Base-by-base conservation (phyloP, 2,329 filamentous ascomycete genomes). In the Colletotrichum zoysiae region DNA sequence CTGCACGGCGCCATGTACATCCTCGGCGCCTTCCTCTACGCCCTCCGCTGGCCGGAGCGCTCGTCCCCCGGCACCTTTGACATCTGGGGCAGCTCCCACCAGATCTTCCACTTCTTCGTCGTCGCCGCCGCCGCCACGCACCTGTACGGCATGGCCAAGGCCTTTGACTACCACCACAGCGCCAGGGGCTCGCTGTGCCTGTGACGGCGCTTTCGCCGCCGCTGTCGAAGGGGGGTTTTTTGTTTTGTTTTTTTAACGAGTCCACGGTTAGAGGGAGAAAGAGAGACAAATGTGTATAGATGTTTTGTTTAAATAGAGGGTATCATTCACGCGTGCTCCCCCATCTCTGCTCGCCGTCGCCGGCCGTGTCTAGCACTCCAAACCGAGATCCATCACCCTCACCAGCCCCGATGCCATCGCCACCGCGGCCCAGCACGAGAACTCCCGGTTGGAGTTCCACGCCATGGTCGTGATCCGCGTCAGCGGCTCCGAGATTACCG, bases 31-130 rank as follows among this genome's bases (percentile, higher is more conserved):
- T 88, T 88, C 7, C 86, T 98, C 60, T 98, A 99, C 81, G 96
- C 95, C 8, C 91, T 89, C 65, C 91, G 96, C 48, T 91, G 95
- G 82, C 96, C 96, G 0, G 96, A 99, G 83, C 87, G 94, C 71
- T 89, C 87, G 77, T 88, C 84, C 56, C 96, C 95, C 0, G 93
- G 94, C 1, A 85, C 81, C 9, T 98, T 95, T 78, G 96, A 99
- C 82, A 93, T 98, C 63, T 93, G 93, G 89, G 95, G 96, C 48
- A 95, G 91, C 79, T 97, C 94, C 26, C 96, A 99, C 82, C 96
- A 99, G 83, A 92, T 99, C 74, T 99, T 99, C 81, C 96, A 99
- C 83, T 85, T 97, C 50, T 87, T 96, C 74, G 95, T 99, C 38
- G 85, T 98, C 20, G 81, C 95, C 73, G 96, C 96, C 0, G 95